Conservation (phyloP, 129 eudicot genomes). For the Artemisia tridentata region DNA sequence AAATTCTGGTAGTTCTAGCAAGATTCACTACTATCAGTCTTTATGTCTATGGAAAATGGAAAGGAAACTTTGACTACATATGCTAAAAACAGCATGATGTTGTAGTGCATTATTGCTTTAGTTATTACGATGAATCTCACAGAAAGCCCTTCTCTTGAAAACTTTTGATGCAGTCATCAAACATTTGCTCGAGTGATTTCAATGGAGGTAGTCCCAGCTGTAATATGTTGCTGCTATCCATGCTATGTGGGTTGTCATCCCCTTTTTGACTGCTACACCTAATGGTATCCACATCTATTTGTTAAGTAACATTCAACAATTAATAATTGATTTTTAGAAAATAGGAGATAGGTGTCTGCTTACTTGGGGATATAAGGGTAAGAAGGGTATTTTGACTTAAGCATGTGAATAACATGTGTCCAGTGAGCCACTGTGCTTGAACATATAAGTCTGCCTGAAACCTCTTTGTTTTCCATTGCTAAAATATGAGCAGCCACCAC, state of each 20-base stretch:
- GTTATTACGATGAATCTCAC: constrained; percentile 22
- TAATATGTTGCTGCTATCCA: constrained; percentile 74
- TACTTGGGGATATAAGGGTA: constrained; percentile 66
- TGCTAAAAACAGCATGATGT: background rate
- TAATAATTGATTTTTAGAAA: background rate
- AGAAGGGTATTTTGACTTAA: constrained; percentile 61
- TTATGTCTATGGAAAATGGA: background rate
- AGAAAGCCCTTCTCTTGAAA: constrained; percentile 77
- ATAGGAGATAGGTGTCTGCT: constrained; percentile 15
- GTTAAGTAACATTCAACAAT: background rate
- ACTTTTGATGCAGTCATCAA: constrained; percentile 81
- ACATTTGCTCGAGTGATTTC: constrained; percentile 72
- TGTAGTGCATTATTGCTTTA: background rate
- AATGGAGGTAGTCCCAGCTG: constrained; percentile 77
- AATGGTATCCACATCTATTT: constrained; percentile 12
- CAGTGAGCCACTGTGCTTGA: constrained; percentile 80
- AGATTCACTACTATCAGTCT: background rate
- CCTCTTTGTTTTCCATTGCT: constrained; percentile 75
- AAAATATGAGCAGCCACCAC: constrained; percentile 76
- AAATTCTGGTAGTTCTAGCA: background rate
- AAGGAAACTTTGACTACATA: constrained; percentile 14
- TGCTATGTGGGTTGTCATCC: constrained; percentile 59
- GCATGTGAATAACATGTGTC: constrained; percentile 77
- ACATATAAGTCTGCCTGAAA: constrained; percentile 78
- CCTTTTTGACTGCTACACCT: constrained; percentile 69